Evolutionary conservation across 805 yeast genomes (phyloP), one percentile per base, ranked within the genome.

Genomic region (Lachancea fermentati): DNA sequence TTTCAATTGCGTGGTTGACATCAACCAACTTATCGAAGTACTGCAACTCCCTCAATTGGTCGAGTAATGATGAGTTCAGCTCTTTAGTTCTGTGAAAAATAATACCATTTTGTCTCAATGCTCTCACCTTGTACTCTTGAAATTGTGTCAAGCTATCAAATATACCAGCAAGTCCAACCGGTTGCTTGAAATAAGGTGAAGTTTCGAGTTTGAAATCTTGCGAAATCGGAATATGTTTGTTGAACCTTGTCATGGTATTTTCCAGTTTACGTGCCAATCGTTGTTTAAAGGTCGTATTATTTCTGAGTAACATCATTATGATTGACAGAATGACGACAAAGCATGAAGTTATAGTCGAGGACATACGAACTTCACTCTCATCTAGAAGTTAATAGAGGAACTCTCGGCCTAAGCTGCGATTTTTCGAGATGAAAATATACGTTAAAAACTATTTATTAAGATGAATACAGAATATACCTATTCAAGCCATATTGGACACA

Each of bases 11-110:
- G 1, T 48, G 44, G 43, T 82, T 85, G 1, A 79, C 68, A 5
- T 52, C 47, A 13, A 66, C 58, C 36, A 85, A 58, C 48, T 83
- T 78, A 15, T 66, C 60, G 19, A 71, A 46, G 63, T 84, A 79
- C 0, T 81, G 80, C 1, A 74, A 67, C 17, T 69, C 61, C 8
- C 65, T 67, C 41, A 57, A 43, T 32, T 55, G 55, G 3, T 43
- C 41, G 5, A 41, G 28, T n/a, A 26, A 25, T 7, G 19, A 30
- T 9, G 39, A 41, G 3, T 32, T 16, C 16, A 57, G 18, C 12
- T 41, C 45, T 24, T 32, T 47, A 6, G 57, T 41, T 26, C 57
- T 42, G 16, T 52, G 49, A 26, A 41, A 43, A n/a, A 55, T 15
- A 2, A 47, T 36, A 18, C 47, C 48, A 34, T 56, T 56, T 5